Evolutionary conservation across 2,329 filamentous ascomycete species (phyloP).

Genomic region (Didymella pomorum): DNA sequence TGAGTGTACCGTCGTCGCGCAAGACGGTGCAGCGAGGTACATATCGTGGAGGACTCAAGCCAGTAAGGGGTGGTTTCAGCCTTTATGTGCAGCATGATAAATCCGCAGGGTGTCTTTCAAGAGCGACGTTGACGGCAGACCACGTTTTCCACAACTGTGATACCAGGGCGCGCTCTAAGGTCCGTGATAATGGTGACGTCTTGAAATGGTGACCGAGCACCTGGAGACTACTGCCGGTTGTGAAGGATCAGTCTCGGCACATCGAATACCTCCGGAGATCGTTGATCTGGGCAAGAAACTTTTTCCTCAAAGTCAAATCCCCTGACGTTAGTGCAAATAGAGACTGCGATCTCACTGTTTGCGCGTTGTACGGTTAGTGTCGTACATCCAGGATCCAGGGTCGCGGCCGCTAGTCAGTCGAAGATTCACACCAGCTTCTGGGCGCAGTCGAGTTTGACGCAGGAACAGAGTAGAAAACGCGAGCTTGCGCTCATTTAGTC

Average conservation of each 20-base stretch:
- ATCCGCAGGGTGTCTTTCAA: not conserved
- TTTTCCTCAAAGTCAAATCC: not conserved
- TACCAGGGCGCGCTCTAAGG: not conserved
- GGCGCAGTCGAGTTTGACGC: not conserved
- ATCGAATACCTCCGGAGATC: not conserved
- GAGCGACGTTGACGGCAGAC: not conserved
- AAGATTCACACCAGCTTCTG: not conserved
- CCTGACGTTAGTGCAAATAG: not conserved
- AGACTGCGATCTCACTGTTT: not conserved
- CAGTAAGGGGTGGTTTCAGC: not conserved
- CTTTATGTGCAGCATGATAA: not conserved
- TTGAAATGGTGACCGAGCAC: not conserved
- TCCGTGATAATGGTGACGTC: not conserved
- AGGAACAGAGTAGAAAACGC: conserved; percentile 1
- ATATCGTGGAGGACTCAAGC: not conserved
- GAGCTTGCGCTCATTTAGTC: not conserved
- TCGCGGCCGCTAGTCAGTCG: not conserved
- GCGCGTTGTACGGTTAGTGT: conserved; percentile 1
- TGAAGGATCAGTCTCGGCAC: not conserved
- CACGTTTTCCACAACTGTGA: not conserved
- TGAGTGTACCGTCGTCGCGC: not conserved
- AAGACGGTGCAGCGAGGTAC: not conserved
- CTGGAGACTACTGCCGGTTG: not conserved
- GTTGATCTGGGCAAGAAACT: conserved; percentile 1
- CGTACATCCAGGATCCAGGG: conserved; percentile 9